Evolutionary conservation across 352 stramenopile genomes (phyloP), one percentile per base, ranked within the genome.

Genomic region (Globisporangium megalacanthum): DNA sequence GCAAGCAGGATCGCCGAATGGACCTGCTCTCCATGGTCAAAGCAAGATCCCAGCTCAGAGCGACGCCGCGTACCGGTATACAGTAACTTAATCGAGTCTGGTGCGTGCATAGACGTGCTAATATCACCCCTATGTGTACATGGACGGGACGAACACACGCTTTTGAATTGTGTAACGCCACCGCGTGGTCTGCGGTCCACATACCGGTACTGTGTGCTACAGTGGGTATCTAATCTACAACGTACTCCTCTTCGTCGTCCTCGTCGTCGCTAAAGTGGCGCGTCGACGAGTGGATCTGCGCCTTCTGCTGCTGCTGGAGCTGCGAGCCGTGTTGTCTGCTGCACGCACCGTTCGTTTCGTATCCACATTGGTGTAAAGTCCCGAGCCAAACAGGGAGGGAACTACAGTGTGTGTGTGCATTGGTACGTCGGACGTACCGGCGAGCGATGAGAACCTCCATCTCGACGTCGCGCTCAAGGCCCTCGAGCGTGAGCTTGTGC

Each of bases 391-490:
- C 37, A 42, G 19, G 39, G 19, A 57, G 39, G 22, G 14, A 17
- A 15, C 14, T 29, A 29, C 25, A 29, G 25, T 4, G 25, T 29
- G 25, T 4, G 25, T 29, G 39, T 42, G 25, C 13, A 41, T 49
- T 7, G 25, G 25, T 33, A 33, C 20, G 25, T 25, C 11, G 22
- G 41, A 62, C 58, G 44, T 62, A 89, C 79, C 62, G 70, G 49
- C 74, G 70, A n/a, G 60, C 74, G 61, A 91, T 77, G 46, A 91
- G 75, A 20, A 94, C 78, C 56, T 94, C 85, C 81, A 94, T 94
- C 66, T 93, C 83, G 45, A 94, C 81, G 46, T 94, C 79, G 46
- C 83, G 85, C 63, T 94, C 85, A 41, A 94, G 72, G 15, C 62
- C 77, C 19, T 67, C 64, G 48, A 87, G 68, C 17, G 63, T 54